Evolutionary conservation across 73 alveolate species (phyloP).

Genomic region (Tetrahymena thermophila): DNA sequence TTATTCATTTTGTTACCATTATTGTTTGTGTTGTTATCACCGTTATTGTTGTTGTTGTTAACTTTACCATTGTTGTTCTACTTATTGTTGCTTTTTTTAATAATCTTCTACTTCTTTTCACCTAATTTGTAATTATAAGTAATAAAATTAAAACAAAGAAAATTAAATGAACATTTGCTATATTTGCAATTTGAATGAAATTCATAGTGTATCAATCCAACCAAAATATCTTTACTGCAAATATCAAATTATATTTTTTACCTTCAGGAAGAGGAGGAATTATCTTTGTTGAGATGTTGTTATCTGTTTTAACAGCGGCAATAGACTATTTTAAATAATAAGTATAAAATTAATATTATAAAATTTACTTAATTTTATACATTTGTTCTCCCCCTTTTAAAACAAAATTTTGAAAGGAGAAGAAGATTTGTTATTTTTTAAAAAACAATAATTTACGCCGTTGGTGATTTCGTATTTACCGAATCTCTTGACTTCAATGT

Average conservation of each 20-base stretch:
- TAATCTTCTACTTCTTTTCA: background rate
- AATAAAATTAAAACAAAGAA: background rate
- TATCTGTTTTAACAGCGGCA: background rate
- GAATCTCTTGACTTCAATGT: background rate
- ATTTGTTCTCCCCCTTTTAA: background rate
- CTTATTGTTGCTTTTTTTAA: background rate
- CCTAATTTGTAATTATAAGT: background rate
- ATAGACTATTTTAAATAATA: background rate
- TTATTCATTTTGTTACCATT: no score
- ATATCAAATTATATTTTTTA: background rate
- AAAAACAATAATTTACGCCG: background rate
- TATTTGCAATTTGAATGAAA: no score
- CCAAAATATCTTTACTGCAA: background rate
- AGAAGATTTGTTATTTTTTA: background rate
- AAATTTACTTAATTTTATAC: background rate
- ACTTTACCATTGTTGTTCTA: background rate
- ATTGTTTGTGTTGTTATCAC: background rate
- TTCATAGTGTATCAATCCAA: background rate
- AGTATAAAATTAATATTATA: background rate
- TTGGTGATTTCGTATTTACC: background rate
- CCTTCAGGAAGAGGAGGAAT: constrained; percentile 1
- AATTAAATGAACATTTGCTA: background rate
- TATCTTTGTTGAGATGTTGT: background rate
- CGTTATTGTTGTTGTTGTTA: background rate
- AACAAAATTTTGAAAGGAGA: background rate